Evolutionary conservation across 2,329 filamentous ascomycete genomes (phyloP), one percentile per base, ranked within the genome.

Genomic region (Cladosporium oxysporum): DNA sequence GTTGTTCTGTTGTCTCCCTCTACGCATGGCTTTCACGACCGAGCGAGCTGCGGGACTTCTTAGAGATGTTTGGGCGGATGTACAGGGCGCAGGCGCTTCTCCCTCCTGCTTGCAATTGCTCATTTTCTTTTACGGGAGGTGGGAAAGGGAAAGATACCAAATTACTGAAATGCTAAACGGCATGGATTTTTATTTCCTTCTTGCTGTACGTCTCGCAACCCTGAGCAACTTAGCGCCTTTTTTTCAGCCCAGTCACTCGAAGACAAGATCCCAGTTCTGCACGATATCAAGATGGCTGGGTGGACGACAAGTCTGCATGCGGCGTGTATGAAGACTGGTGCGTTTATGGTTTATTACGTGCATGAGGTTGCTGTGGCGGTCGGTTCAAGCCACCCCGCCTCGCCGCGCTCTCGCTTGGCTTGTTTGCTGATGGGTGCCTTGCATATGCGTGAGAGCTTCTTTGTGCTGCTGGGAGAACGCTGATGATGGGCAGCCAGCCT

Each of bases 371-470:
- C 31, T 58, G 33, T 41, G 55, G 52, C 52, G 29, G n/a, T 21
- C 47, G 23, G n/a, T 28, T n/a, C 49, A 52, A 58, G 55, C 55
- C 55, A 58, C 55, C 55, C 55, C 33, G 55, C 55, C 55, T 35
- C 33, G 33, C 33, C 33, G 33, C 55, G 5, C 12, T 52, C n/a
- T 52, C 49, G 49, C 49, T n/a, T 29, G 23, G 49, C 49, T 28
- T 26, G 49, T 52, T 16, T 28, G 49, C 23, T 52, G 12, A 8
- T 29, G 49, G 33, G 29, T 29, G 28, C 52, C 52, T 55, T 55
- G 52, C 52, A n/a, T 33, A 47, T 47, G 41, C n/a, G n/a, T 47
- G 41, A 21, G 10, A 21, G 18, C 8, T 47, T 52, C 23, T 52
- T 52, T 26, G 55, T 37, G 55, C 41, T 58, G 55, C 55, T 41